phyloP scores from a whole-genome alignment of 192 early-diverging fungal genomes.

The Linnemannia zychae region DNA sequence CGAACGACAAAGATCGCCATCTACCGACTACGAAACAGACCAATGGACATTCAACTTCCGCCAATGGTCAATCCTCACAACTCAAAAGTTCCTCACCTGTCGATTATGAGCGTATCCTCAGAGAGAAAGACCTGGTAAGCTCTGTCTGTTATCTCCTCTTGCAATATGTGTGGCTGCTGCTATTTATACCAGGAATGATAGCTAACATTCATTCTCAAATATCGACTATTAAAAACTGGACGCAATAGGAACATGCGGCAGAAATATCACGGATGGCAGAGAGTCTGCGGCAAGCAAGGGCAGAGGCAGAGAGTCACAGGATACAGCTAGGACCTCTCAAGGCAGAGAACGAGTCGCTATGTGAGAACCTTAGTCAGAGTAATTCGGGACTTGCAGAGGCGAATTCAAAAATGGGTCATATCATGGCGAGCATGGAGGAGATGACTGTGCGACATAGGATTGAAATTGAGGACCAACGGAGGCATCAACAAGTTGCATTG shows the following conservation, averaged over 20 bases:
- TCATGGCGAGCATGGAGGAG: background rate
- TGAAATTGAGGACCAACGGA: conserved; percentile 25
- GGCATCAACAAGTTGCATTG: conserved; percentile 2
- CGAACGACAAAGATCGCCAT: background rate
- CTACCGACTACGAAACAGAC: background rate
- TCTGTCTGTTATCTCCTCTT: background rate
- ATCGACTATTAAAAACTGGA: too few relatives aligned
- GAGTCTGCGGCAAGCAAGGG: conserved; percentile 16
- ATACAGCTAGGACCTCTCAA: background rate
- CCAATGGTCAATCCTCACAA: background rate
- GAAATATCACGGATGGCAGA: conserved; percentile 25
- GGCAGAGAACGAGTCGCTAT: conserved; percentile 24
- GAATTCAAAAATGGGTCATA: conserved; percentile 8
- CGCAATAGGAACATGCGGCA: conserved; percentile 12
- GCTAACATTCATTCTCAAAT: background rate
- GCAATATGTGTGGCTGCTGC: background rate
- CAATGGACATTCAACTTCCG: conserved; percentile 4
- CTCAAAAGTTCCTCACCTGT: background rate
- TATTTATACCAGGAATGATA: background rate
- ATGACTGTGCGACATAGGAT: conserved; percentile 20
- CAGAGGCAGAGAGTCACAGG: background rate
- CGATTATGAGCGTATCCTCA: conserved; percentile 10
- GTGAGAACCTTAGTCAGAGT: background rate
- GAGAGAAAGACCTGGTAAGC: conserved; percentile 25
- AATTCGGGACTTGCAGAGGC: conserved; percentile 4